Percentiles rank a stretch among this genome's conserved stretches.
phyloP scores from a whole-genome alignment of 495 filamentous ascomycete genomes.

The Bacidia rubella region DNA sequence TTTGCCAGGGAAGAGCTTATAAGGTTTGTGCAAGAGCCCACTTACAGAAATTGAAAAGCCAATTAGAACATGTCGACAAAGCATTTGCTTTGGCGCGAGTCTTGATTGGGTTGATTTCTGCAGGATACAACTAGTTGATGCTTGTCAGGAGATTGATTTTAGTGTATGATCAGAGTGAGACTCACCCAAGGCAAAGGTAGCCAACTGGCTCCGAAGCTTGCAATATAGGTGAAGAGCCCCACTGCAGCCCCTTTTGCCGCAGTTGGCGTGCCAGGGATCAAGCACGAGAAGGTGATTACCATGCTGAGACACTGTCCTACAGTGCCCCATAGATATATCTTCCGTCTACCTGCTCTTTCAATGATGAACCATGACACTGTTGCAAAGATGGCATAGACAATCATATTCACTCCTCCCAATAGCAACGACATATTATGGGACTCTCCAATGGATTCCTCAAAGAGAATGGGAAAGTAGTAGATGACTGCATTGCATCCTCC shows the following conservation, averaged over 20 bases:
- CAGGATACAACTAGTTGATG: conserved; percentile 40
- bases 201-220: conserved; percentile 63
- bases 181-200: conserved; percentile 46
- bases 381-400: conserved; percentile 64
- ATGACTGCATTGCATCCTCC: conserved; percentile 65
- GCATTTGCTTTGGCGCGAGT: conserved; percentile 66
- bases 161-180: conserved; percentile 21
- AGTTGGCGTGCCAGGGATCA: conserved; percentile 43
- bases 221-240: conserved; percentile 69
- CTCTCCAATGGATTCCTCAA: conserved; percentile 48
- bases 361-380: conserved; percentile 74
- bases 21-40: background rate
- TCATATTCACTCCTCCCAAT: conserved; percentile 67
- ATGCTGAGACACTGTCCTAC: conserved; percentile 57
- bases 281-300: conserved; percentile 59
- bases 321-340: conserved; percentile 56
- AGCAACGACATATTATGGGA: conserved; percentile 49
- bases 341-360: conserved; percentile 58
- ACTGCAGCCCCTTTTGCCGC: conserved; percentile 58
- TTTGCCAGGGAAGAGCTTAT: background rate
- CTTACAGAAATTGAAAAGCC: conserved; percentile 59
- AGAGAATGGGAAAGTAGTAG: conserved; percentile 72
- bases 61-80: conserved; percentile 62
- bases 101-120: conserved; percentile 63
- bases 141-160: background rate